Percentiles rank a stretch among this genome's conserved stretches.
Evolutionary conservation across 305 asterid species (phyloP).

Genomic region (Fraxinus angustifolia): DNA sequence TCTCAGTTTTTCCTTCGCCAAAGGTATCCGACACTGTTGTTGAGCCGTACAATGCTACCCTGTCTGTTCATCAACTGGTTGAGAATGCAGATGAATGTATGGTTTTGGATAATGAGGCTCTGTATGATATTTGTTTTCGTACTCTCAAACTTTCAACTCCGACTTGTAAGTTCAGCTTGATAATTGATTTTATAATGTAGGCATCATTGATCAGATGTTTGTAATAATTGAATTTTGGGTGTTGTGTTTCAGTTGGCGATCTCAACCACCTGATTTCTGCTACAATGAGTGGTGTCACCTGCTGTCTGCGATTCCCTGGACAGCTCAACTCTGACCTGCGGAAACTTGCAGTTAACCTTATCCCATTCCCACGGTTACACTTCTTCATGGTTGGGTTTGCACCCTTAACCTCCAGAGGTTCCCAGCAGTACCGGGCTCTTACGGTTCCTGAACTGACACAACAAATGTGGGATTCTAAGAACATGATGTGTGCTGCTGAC

Average conservation of each 20-base stretch:
- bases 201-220: not conserved
- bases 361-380: conserved; percentile 56
- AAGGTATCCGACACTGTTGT: conserved; percentile 60
- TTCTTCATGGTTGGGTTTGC: conserved; percentile 62
- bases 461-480: conserved; percentile 57
- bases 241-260: conserved; percentile 43
- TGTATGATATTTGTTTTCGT: conserved; percentile 56
- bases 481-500: conserved; percentile 58
- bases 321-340: conserved; percentile 53
- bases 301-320: conserved; percentile 57
- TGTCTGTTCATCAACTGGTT: conserved; percentile 57
- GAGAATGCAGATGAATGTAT: conserved; percentile 64
- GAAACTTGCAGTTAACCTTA: conserved; percentile 50
- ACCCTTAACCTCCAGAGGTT: conserved; percentile 47
- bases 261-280: conserved; percentile 57
- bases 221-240: not conserved
- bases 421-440: conserved; percentile 54
- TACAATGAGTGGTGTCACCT: conserved; percentile 61
- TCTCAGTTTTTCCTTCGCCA: conserved; percentile 55
- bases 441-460: conserved; percentile 51
- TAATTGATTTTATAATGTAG: not conserved
- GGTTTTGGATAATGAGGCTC: conserved; percentile 62
- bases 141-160: conserved; percentile 58
- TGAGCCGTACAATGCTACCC: conserved; percentile 58
- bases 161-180: conserved; percentile 35